phyloP scores from a whole-genome alignment of 345 rosid genomes.

The Sapria himalayana region DNA sequence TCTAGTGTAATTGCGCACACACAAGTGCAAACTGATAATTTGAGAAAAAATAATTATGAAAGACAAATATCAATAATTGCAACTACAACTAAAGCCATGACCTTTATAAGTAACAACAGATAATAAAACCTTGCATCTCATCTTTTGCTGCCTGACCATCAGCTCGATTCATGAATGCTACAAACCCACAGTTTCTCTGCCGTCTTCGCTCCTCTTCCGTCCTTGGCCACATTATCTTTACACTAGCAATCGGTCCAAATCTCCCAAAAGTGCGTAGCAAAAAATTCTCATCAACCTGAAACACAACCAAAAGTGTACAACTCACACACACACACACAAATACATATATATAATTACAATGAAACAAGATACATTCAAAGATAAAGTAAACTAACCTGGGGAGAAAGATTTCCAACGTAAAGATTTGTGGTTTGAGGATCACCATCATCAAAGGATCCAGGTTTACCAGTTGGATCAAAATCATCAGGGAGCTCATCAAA shows the following conservation, averaged over 20 bases:
- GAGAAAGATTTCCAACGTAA: slow-evolving; percentile 93
- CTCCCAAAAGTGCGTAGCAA: slow-evolving; percentile 96
- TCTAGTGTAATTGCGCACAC: too few species aligned
- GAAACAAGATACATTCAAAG: slow-evolving; percentile 3
- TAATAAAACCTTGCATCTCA: slow-evolving; percentile 84
- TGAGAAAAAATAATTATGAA: too few species aligned
- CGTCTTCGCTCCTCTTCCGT: slow-evolving; percentile 89
- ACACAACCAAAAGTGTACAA: not conserved
- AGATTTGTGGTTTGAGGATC: slow-evolving; percentile 98
- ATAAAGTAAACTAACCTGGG: slow-evolving; percentile 32
- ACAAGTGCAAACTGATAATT: too few species aligned
- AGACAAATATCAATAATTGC: too few species aligned
- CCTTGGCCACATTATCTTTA: slow-evolving; percentile 99
- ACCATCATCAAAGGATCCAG: slow-evolving; percentile 97
- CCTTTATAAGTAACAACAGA: not conserved
- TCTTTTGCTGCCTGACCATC: slow-evolving; percentile 99
- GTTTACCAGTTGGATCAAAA: slow-evolving; percentile 94
- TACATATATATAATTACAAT: not conserved
- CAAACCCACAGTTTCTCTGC: slow-evolving; percentile 94
- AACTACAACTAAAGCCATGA: too few species aligned
- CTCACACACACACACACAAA: slow-evolving; percentile 1
- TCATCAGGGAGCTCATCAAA: slow-evolving; percentile 96
- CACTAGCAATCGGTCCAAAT: slow-evolving; percentile 99
- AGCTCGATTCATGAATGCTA: slow-evolving; percentile 89
- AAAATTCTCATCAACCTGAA: slow-evolving; percentile 95